phyloP scores from a whole-genome alignment of 1,139 yeast species.

The Suhomyces bokatorum region DNA sequence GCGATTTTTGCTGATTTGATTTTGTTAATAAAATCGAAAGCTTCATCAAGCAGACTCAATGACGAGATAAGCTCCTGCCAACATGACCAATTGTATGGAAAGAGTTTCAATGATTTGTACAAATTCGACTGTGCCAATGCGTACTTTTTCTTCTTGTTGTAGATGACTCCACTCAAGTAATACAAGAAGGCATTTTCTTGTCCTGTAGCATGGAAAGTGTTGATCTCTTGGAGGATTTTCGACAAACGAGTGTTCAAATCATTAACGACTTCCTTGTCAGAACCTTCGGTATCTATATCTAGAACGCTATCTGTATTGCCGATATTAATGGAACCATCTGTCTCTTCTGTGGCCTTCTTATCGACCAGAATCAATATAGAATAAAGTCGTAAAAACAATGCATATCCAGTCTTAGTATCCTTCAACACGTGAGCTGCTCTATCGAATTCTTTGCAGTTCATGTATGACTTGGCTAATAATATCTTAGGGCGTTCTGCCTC shows the following conservation, averaged over 20 bases:
- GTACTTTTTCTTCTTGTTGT: conserved; percentile 61
- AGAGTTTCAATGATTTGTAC: conserved; percentile 56
- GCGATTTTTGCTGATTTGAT: conserved; percentile 29
- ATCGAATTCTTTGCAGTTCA: conserved; percentile 83
- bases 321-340: conserved; percentile 55
- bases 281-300: conserved; percentile 11
- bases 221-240: conserved; percentile 47
- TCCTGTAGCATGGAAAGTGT: conserved; percentile 27
- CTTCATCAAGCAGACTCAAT: conserved; percentile 64
- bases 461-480: conserved; percentile 69
- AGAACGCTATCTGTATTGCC: conserved; percentile 21
- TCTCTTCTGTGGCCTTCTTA: conserved; percentile 68
- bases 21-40: conserved; percentile 45
- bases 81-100: conserved; percentile 91
- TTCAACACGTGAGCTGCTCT: conserved; percentile 66
- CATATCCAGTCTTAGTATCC: conserved; percentile 53
- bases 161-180: conserved; percentile 68
- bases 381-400: conserved; percentile 67
- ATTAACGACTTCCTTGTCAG: conserved; percentile 18
- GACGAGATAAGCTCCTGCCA: conserved; percentile 83
- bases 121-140: conserved; percentile 60
- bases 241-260: conserved; percentile 32
- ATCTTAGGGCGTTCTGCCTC: conserved; percentile 37
- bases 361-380: conserved; percentile 73
- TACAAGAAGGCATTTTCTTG: conserved; percentile 59